Evolutionary conservation across 2,329 filamentous ascomycete species (phyloP), one percentile per base, ranked within the genome.

Genomic region (Talaromyces piceae): DNA sequence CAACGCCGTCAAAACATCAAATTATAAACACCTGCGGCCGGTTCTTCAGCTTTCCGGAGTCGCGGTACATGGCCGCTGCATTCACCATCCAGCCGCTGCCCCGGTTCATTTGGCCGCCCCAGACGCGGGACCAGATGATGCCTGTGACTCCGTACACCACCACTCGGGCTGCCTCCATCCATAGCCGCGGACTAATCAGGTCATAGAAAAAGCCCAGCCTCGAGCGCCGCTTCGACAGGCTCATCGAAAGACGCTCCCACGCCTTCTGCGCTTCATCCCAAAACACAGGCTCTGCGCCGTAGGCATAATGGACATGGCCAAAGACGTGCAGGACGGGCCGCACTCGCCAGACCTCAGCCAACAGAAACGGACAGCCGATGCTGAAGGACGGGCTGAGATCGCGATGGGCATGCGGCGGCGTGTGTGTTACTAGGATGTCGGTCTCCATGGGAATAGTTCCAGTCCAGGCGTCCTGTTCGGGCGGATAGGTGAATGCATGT

Each of bases 381-480:
- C 77, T 81, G 47, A 82, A 77, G 58, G 85, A 58, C 1, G 69
- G 69, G 22, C 69, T 71, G 18, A 74, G 57, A 55, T 76, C 85
- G 28, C 83, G 74, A 63, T 95, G 88, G 62, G 82, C 76, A 65
- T 81, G 81, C 1, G 89, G 88, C 25, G 90, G 90, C 1, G 82
- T 83, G 63, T 95, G 90, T 1, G 90, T 94, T 43, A 95, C 71
- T 12, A 95, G 76, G 48, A 95, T 80, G 59, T 95, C 88, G 0
- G 83, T 85, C 59, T 87, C 81, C 1, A 73, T 67, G 0, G 89
- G 88, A 4, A 95, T 74, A 18, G 80, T 84, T 56, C 80, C 79
- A 3, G 77, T 75, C 88, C 88, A 95, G 1, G 86, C 85, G 60
- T 89, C 81, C 18, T 76, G 68, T 1, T 76, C 73, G 23, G 79